These are phyloP conservation scores for Colletotrichum camelliae DNA, from an alignment of 2,329 filamentous ascomycete genomes.

Conservation along the genomic window DNA sequence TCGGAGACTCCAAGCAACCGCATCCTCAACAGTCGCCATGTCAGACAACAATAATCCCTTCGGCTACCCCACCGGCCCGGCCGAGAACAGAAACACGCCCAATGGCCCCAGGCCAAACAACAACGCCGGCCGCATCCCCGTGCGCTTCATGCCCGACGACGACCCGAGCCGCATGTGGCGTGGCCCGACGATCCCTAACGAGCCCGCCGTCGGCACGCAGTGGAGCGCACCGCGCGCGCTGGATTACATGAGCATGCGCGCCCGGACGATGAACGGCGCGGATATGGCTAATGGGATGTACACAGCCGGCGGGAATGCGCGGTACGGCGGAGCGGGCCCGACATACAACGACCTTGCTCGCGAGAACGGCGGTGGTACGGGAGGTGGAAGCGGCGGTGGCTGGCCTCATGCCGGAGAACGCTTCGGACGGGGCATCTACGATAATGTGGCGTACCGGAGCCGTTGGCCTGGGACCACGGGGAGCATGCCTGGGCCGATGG, in stretches of 20 bases:
- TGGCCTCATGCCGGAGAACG: neutral
- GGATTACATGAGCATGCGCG: neutral
- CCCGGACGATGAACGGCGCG: neutral
- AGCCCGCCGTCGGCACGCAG: neutral
- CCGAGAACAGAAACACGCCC: neutral
- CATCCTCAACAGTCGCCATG: neutral
- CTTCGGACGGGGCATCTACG: neutral
- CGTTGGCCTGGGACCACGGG: neutral
- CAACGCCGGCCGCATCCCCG: neutral
- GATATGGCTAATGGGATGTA: neutral
- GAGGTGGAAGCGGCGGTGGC: too few relatives aligned
- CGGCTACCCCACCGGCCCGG: neutral
- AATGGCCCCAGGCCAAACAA: neutral
- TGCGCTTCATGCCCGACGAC: neutral
- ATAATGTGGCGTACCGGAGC: neutral
- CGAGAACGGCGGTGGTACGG: neutral
- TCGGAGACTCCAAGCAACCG: neutral
- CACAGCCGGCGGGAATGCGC: neutral
- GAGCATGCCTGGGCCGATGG: neutral
- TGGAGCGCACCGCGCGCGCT: neutral
- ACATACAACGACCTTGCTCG: neutral
- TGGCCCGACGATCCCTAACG: neutral
- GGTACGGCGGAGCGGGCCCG: neutral
- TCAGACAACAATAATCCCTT: neutral
- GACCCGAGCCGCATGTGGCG: neutral